Evolutionary conservation across 164 flowering plant genomes (phyloP).

Genomic region (Tinospora cordifolia): DNA sequence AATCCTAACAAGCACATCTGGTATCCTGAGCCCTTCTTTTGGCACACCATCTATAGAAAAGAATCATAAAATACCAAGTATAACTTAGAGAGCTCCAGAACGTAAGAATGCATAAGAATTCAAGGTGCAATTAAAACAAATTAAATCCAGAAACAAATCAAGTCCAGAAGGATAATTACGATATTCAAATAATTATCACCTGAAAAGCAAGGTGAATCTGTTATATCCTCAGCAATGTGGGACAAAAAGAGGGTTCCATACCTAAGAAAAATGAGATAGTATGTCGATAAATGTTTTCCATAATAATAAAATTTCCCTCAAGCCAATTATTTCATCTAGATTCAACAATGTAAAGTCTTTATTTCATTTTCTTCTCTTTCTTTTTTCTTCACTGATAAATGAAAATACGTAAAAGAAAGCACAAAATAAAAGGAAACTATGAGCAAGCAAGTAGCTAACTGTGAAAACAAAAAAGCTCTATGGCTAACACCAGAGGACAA

Average conservation of each 20-base stretch:
- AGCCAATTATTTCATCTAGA: no score
- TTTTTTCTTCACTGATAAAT: background rate
- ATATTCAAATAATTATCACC: constrained; percentile 33
- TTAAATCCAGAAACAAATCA: background rate
- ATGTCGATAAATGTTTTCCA: background rate
- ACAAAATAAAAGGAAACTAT: no score
- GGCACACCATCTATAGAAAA: constrained; percentile 83
- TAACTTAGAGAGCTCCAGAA: background rate
- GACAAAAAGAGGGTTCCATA: constrained; percentile 72
- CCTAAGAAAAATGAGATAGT: constrained; percentile 29
- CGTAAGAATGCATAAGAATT: background rate
- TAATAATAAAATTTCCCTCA: no score
- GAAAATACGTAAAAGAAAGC: background rate
- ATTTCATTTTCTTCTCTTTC: background rate
- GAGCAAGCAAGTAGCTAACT: background rate
- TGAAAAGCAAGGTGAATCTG: constrained; percentile 66
- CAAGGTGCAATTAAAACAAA: background rate
- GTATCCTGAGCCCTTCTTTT: constrained; percentile 81
- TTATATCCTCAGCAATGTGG: constrained; percentile 74
- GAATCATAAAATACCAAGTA: background rate
- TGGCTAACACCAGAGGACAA: no score
- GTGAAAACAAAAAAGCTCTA: no score
- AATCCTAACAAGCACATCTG: constrained; percentile 83
- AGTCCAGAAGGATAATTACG: background rate
- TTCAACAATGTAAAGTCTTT: no score